Conservation (phyloP, 257 asterid species). For the Solanum appendiculatum region DNA sequence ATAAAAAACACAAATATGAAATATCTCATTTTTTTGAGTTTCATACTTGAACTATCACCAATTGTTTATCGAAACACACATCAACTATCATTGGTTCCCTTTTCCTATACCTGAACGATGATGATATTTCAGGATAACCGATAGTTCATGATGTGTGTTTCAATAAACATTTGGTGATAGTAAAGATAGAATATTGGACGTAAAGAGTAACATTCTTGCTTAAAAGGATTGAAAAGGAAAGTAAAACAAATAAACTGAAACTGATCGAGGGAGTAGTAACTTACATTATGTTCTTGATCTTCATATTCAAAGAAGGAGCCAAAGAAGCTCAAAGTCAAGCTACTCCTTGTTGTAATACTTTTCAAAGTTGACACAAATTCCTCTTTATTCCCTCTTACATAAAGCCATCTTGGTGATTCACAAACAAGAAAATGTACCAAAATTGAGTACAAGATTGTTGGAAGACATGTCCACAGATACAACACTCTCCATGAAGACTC, state of each 20-base stretch:
- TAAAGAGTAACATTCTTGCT: neutral
- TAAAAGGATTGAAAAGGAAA: neutral
- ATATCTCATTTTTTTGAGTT: neutral
- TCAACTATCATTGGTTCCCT: no score
- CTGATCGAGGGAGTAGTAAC: neutral
- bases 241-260: neutral
- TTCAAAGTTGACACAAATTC: constrained; percentile 40
- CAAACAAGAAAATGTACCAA: constrained; percentile 17
- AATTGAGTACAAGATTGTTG: constrained; percentile 26
- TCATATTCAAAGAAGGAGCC: constrained; percentile 9
- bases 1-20: neutral
- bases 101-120: neutral
- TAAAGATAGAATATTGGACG: neutral
- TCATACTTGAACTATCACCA: neutral
- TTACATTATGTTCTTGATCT: neutral
- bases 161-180: neutral
- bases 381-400: constrained; percentile 36
- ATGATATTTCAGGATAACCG: no score
- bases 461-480: constrained; percentile 51
- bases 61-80: no score
- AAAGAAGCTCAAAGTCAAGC: constrained; percentile 40
- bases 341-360: constrained; percentile 26
- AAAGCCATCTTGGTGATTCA: constrained; percentile 82
- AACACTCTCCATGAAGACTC: constrained; percentile 57
- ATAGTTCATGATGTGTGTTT: neutral